Base-by-base conservation (phyloP, 2,329 filamentous ascomycete species). In the Aspergillus versicolor region DNA sequence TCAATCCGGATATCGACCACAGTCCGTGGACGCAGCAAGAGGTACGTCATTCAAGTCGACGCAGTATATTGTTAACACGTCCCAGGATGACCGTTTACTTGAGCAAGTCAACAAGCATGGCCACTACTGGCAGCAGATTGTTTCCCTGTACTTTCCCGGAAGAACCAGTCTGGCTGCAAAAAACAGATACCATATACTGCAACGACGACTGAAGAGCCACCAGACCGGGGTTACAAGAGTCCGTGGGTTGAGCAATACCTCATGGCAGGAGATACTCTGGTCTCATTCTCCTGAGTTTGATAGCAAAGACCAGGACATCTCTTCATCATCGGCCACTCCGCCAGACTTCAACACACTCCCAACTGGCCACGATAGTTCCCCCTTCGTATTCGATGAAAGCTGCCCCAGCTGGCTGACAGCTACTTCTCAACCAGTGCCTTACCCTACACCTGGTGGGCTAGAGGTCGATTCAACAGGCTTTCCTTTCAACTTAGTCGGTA, bases 71-170 rank as follows among this genome's bases (percentile, higher is more conserved):
- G 19, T 21, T 45, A n/a, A 52, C 42, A 5, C 15, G 2, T 12
- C 13, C 1, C 11, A 52, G 47, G 54, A 56, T 24, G 45, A 52
- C 8, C 42, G 32, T 6, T 24, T 56, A 13, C 47, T 47, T 2
- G 19, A 56, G n/a, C 27, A 27, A 12, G 54, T 56, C 24, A 56
- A 44, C 15, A 44, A 43, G 11, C 21, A 51, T 13, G 54, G 54
- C 27, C 54, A 50, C 30, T 50, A 52, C 32, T 56, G 54, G 54
- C 48, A 49, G 32, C 54, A 56, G 47, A 52, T 56, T 11, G 46
- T 51, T 5, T 43, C 40, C 1, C 41, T 32, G 5, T 52, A 48
- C 21, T 52, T 56, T 4, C 47, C 47, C 4, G 54, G 42, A 19
- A 21, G 54, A 8, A 45, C 47, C 2, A 56, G 48, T 13, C 48